Conservation (phyloP, 345 rosid genomes). For the Syzygium grande region DNA sequence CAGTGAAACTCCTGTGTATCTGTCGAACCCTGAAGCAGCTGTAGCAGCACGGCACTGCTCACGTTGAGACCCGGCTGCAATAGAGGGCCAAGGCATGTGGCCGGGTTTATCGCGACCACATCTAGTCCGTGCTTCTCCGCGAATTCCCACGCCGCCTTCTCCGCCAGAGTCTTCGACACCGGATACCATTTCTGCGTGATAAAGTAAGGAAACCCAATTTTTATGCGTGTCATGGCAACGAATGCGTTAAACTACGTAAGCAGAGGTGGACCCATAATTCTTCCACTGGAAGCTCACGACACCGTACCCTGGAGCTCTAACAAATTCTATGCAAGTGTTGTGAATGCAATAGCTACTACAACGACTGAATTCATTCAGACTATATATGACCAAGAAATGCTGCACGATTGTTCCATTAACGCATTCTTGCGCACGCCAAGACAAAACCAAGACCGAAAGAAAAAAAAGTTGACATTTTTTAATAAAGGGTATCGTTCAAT, state of each 20-base stretch:
- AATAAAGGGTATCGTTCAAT: neutral
- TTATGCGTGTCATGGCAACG: neutral
- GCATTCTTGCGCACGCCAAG: neutral
- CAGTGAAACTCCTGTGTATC: slow-evolving; percentile 68
- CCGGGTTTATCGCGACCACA: slow-evolving; percentile 67
- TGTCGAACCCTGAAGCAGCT: slow-evolving; percentile 53
- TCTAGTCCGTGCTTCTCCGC: slow-evolving; percentile 52
- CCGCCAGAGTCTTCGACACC: slow-evolving; percentile 74
- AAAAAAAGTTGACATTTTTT: neutral
- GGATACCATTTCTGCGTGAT: slow-evolving; percentile 67
- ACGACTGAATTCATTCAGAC: neutral
- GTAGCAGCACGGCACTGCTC: slow-evolving; percentile 60
- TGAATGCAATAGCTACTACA: neutral
- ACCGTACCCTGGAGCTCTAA: neutral
- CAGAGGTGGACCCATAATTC: neutral
- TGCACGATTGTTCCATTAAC: neutral
- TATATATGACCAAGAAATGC: neutral
- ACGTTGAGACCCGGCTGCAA: slow-evolving; percentile 69
- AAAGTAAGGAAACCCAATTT: neutral
- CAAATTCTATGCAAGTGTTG: neutral
- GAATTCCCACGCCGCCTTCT: slow-evolving; percentile 74
- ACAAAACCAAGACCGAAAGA: neutral
- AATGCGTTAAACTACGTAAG: neutral
- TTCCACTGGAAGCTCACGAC: neutral
- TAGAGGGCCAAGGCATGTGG: slow-evolving; percentile 66